These are phyloP conservation scores for Globisporangium spinosum DNA, from an alignment of 352 stramenopile species.

Conservation along the genomic window DNA sequence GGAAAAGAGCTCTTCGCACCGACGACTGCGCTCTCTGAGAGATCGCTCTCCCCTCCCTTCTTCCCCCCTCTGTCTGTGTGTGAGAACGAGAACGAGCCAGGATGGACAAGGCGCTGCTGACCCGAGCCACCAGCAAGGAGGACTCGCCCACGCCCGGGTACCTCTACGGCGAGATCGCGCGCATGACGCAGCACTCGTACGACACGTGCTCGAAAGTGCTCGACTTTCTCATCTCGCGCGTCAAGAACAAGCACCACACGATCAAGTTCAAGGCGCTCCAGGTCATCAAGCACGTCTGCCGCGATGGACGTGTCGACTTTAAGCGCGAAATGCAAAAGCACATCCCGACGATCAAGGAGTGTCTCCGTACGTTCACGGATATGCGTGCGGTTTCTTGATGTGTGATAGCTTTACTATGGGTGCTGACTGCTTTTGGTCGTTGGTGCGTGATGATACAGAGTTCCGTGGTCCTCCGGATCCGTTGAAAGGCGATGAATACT, in stretches of 20 bases:
- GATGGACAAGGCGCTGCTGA: constrained; percentile 93
- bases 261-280: constrained; percentile 94
- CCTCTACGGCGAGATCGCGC: constrained; percentile 95
- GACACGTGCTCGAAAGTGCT: constrained; percentile 88
- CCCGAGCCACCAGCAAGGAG: constrained; percentile 91
- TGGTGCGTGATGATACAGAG: constrained; percentile 32
- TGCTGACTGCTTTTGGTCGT: not conserved
- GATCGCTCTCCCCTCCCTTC: not conserved
- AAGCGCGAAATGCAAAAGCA: constrained; percentile 91
- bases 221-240: constrained; percentile 88
- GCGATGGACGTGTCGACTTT: constrained; percentile 87
- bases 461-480: constrained; percentile 91
- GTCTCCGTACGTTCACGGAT: constrained; percentile 56
- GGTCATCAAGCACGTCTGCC: constrained; percentile 92
- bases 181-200: constrained; percentile 91
- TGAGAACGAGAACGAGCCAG: constrained; percentile 10
- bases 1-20: constrained; percentile 5
- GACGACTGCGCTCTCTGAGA: not conserved
- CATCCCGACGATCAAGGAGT: constrained; percentile 91
- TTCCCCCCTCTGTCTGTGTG: not conserved
- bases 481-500: constrained; percentile 93
- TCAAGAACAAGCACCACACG: constrained; percentile 95
- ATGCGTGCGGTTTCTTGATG: constrained; percentile 2
- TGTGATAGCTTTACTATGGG: not conserved
- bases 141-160: constrained; percentile 94